phyloP scores from a whole-genome alignment of 2,329 filamentous ascomycete species.

The Aspergillus ruber region DNA sequence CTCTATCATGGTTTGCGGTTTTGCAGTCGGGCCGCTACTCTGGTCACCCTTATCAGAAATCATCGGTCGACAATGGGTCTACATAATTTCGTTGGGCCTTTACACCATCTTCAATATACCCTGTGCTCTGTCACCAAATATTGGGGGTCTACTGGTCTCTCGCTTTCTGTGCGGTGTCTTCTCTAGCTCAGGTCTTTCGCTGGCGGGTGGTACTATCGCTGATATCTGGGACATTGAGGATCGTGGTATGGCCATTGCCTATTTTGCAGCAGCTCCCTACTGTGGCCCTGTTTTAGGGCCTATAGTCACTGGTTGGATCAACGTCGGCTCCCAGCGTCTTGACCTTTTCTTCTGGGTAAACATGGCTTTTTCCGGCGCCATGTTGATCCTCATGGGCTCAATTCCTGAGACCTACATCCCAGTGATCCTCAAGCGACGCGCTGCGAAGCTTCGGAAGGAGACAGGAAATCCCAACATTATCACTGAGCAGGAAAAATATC shows the following conservation, averaged over 20 bases:
- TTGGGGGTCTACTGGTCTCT: slow-evolving; percentile 21
- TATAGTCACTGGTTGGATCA: slow-evolving; percentile 66
- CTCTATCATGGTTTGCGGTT: slow-evolving; percentile 69
- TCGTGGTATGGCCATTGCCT: slow-evolving; percentile 73
- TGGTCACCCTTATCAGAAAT: slow-evolving; percentile 27
- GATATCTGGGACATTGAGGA: slow-evolving; percentile 75
- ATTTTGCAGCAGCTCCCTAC: slow-evolving; percentile 72
- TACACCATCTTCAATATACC: slow-evolving; percentile 32
- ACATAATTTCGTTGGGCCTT: slow-evolving; percentile 26
- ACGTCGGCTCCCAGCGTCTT: slow-evolving; percentile 29
- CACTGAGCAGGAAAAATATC: slow-evolving; percentile 25
- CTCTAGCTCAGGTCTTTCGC: slow-evolving; percentile 21
- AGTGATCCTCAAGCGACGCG: slow-evolving; percentile 27
- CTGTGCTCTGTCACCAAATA: slow-evolving; percentile 27
- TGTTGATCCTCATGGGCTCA: slow-evolving; percentile 17
- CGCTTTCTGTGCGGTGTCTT: slow-evolving; percentile 28
- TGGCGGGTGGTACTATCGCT: slow-evolving; percentile 25
- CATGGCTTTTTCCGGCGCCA: slow-evolving; percentile 22
- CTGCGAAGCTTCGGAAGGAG: slow-evolving; percentile 24
- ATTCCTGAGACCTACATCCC: slow-evolving; percentile 33
- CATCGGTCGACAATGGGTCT: slow-evolving; percentile 26
- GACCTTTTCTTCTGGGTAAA: slow-evolving; percentile 30
- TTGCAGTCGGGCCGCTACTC: slow-evolving; percentile 45
- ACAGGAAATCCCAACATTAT: slow-evolving; percentile 27
- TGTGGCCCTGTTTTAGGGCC: slow-evolving; percentile 69